These are phyloP conservation scores for Alternaria longipes DNA, from an alignment of 2,329 filamentous ascomycete genomes.

Conservation along the genomic window DNA sequence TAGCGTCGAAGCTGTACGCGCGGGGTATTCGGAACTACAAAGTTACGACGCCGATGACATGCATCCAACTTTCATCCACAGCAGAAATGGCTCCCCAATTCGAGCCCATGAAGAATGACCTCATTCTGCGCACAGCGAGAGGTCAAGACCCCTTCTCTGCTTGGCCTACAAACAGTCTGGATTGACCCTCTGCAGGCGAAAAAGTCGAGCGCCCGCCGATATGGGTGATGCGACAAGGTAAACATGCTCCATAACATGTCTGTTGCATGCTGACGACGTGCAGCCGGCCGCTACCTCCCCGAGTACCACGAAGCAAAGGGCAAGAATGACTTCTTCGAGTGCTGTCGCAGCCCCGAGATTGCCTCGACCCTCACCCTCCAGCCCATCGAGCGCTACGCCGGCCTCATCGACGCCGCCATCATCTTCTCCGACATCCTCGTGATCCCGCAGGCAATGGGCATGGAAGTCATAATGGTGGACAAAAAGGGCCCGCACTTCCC, in stretches of 20 bases:
- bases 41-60: slow-evolving; percentile 26
- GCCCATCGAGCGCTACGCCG: slow-evolving; percentile 88
- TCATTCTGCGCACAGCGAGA: slow-evolving; percentile 87
- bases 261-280: slow-evolving; percentile 19
- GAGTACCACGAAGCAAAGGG: slow-evolving; percentile 98
- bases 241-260: slow-evolving; percentile 9
- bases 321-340: slow-evolving; percentile 92
- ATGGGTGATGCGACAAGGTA: slow-evolving; percentile 99
- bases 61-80: slow-evolving; percentile 9
- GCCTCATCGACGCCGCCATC: slow-evolving; percentile 93
- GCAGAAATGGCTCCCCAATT: slow-evolving; percentile 74
- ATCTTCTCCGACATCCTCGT: slow-evolving; percentile 99
- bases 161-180: background rate
- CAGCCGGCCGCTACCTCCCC: slow-evolving; percentile 94
- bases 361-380: slow-evolving; percentile 94
- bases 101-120: slow-evolving; percentile 87
- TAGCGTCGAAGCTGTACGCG: slow-evolving; percentile 21
- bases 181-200: slow-evolving; percentile 68
- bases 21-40: slow-evolving; percentile 36
- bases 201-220: slow-evolving; percentile 91
- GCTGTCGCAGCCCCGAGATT: slow-evolving; percentile 91
- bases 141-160: slow-evolving; percentile 63
- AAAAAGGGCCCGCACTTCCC: slow-evolving; percentile 97
- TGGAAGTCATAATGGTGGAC: slow-evolving; percentile 98
- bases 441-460: slow-evolving; percentile 96